Conservation (phyloP, 2,329 filamentous ascomycete genomes). For the Paraphoma chrysanthemicola region DNA sequence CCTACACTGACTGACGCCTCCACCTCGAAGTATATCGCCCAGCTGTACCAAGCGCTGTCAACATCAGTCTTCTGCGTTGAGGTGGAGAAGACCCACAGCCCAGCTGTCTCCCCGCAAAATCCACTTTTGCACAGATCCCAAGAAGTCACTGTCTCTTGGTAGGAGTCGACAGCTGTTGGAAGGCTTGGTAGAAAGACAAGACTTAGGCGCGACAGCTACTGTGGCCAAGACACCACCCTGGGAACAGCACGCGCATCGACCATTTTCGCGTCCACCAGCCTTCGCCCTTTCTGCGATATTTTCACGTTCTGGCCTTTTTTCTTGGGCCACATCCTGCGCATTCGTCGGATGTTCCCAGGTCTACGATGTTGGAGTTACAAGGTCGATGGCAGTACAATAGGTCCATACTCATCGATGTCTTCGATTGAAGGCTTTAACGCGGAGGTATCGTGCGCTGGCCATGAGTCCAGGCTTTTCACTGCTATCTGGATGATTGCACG, state of each 20-base stretch:
- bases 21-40: constrained; percentile 3
- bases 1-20: background rate
- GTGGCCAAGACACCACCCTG: background rate
- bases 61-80: constrained; percentile 2
- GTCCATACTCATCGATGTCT: no score
- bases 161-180: background rate
- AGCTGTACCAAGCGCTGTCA: constrained; percentile 18
- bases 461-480: no score
- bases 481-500: no score
- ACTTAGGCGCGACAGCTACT: background rate
- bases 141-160: constrained; percentile 13
- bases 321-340: no score
- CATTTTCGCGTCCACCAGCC: background rate
- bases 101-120: constrained; percentile 6
- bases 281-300: background rate
- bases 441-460: no score
- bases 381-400: no score
- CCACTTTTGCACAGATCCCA: constrained; percentile 7
- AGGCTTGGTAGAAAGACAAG: background rate
- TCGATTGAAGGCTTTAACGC: no score
- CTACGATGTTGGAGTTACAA: no score
- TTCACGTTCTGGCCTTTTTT: no score
- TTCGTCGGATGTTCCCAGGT: no score
- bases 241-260: background rate
- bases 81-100: constrained; percentile 4